A percentile compares a stretch with the other conserved stretches of the same genome.
Conservation (phyloP, 2,329 filamentous ascomycete genomes). For the Aspergillus arachidicola region DNA sequence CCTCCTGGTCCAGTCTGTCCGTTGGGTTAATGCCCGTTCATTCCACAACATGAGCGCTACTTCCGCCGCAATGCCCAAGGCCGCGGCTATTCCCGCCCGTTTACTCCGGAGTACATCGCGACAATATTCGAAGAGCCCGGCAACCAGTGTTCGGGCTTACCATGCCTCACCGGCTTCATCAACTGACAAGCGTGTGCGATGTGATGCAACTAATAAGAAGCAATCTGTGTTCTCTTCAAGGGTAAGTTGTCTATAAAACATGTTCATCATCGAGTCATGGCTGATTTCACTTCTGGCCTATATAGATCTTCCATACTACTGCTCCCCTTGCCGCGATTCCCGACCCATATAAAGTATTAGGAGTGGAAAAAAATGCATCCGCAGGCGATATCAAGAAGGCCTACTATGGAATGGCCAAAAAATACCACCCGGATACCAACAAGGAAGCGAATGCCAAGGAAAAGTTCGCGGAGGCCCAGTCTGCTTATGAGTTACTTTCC, state of each 20-base stretch:
- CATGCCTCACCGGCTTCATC: slow-evolving; percentile 33
- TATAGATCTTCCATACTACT: slow-evolving; percentile 48
- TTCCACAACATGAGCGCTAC: slow-evolving; percentile 42
- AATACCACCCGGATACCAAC: slow-evolving; percentile 97
- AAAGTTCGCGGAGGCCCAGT: slow-evolving; percentile 88
- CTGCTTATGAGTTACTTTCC: slow-evolving; percentile 89
- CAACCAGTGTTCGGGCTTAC: slow-evolving; percentile 34
- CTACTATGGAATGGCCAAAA: slow-evolving; percentile 96
- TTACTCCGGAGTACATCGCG: slow-evolving; percentile 43
- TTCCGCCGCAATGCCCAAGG: slow-evolving; percentile 45
- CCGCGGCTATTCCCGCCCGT: slow-evolving; percentile 45
- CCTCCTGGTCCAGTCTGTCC: not conserved
- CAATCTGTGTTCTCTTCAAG: slow-evolving; percentile 28
- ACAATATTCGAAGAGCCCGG: slow-evolving; percentile 40
- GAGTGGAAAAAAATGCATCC: slow-evolving; percentile 79
- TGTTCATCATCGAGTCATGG: not conserved
- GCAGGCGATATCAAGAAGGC: slow-evolving; percentile 94
- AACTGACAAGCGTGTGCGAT: slow-evolving; percentile 29
- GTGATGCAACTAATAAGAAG: slow-evolving; percentile 29
- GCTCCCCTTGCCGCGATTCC: slow-evolving; percentile 67
- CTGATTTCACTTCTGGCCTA: slow-evolving; percentile 12
- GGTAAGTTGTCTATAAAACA: slow-evolving; percentile 28
- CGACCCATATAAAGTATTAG: slow-evolving; percentile 86
- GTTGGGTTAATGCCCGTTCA: slow-evolving; percentile 15
- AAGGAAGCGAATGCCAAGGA: slow-evolving; percentile 94